Base-by-base conservation (phyloP, 805 yeast species). In the Pichia cephalocereana region DNA sequence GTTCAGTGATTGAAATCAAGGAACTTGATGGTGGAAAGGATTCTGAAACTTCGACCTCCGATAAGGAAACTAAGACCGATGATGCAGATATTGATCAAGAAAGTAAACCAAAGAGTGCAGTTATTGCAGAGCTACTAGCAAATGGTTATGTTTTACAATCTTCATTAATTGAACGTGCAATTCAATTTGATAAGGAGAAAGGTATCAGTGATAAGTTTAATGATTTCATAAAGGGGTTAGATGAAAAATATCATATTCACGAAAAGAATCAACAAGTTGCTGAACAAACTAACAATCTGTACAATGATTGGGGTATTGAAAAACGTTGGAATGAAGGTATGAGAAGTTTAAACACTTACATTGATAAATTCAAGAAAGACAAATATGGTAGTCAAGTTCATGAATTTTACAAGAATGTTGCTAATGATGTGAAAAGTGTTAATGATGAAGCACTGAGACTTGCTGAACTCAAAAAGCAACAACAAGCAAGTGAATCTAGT, bases 361-460 rank as follows among this genome's bases (percentile, higher is more conserved):
- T 68, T 51, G 80, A 76, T 50, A 68, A 62, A 52, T 75, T 76
- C 41, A 66, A 74, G 44, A 57, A 66, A 31, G 68, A 66, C 45
- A 72, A 73, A 23, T 70, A 70, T 47, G 93, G 93, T 7, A 62
- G 76, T 26, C 80, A 72, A 62, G 68, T 85, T 43, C 83, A 80
- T 56, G 67, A 68, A 11, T 83, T 80, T 63, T 86, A 85, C 65
- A 66, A 74, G 32, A 72, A 62, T 28, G 72, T 79, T 38, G 75
- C 75, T 17, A 70, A 69, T 49, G 84, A 80, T 54, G 83, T 75
- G 1, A 66, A 68, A 46, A 80, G 79, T 48, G 85, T 85, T 44
- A 90, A 86, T 63, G 74, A 70, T 47, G 91, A 85, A 66, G 95
- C 95, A 23, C 71, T 72, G 54, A 72, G 91, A 57, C 71, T 85